phyloP scores from a whole-genome alignment of 1,284 basidiomycete genomes.

The Salmacisia buchloeana region DNA sequence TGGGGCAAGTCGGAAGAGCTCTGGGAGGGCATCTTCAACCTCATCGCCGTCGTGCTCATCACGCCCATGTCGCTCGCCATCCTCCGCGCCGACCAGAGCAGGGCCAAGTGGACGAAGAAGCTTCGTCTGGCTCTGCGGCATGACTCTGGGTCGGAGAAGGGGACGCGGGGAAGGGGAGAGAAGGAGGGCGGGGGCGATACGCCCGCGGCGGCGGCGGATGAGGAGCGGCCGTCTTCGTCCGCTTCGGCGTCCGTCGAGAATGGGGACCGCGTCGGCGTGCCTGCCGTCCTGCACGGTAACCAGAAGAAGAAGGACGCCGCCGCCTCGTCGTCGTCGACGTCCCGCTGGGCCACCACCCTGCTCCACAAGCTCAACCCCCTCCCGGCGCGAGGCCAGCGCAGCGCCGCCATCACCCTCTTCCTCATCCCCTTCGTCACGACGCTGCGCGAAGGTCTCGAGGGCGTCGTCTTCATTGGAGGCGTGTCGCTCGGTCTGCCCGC shows the following conservation, averaged over 20 bases:
- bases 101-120: slow-evolving; percentile 43
- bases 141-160: background rate
- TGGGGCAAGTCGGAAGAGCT: slow-evolving; percentile 53
- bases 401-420: slow-evolving; percentile 30
- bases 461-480: slow-evolving; percentile 46
- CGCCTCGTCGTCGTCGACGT: background rate
- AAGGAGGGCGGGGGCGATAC: too few species aligned
- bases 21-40: slow-evolving; percentile 48
- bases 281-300: background rate
- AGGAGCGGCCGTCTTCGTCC: too few species aligned
- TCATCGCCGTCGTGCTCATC: slow-evolving; percentile 44
- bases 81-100: slow-evolving; percentile 37
- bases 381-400: background rate
- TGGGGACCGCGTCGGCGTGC: background rate
- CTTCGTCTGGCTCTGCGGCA: slow-evolving; percentile 33
- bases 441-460: slow-evolving; percentile 46
- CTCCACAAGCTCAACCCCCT: background rate
- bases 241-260: too few species aligned
- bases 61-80: slow-evolving; percentile 48
- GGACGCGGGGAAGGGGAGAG: too few species aligned
- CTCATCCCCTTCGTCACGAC: slow-evolving; percentile 45
- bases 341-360: background rate
- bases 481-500: slow-evolving; percentile 45
- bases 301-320: background rate
- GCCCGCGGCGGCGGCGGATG: too few species aligned